Evolutionary conservation across 257 asterid species (phyloP).

Genomic region (Eustoma russellianum): DNA sequence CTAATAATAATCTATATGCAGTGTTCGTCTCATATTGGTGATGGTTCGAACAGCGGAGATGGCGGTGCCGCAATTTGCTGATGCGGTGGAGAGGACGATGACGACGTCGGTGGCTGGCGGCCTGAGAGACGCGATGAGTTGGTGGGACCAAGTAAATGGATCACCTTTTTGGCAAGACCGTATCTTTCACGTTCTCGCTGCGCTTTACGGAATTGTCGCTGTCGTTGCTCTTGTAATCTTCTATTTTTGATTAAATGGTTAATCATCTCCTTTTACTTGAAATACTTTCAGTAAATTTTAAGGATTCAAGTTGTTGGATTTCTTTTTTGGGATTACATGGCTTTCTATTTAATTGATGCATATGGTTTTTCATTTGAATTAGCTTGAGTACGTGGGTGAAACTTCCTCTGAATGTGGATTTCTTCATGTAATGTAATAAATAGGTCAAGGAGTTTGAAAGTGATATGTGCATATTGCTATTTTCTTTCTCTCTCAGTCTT

Average conservation of each 20-base stretch:
- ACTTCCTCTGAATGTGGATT: no score
- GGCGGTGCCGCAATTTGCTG: conserved; percentile 33
- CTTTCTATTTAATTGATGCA: background rate
- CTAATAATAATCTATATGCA: no score
- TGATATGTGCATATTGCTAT: no score
- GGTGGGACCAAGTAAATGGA: conserved; percentile 76
- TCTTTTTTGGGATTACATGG: no score
- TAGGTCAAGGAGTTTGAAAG: no score
- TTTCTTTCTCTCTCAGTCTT: no score
- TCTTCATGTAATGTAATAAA: no score
- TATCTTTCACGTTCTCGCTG: conserved; percentile 57
- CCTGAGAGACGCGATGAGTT: conserved; percentile 53
- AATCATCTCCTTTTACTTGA: background rate
- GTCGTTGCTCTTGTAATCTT: conserved; percentile 62
- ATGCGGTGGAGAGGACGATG: conserved; percentile 2
- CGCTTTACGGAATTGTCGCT: conserved; percentile 67
- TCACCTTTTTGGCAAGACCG: conserved; percentile 80
- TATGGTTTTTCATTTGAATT: background rate
- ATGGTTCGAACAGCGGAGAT: conserved; percentile 34
- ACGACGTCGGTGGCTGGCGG: conserved; percentile 35
- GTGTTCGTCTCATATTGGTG: background rate
- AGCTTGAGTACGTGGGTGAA: no score
- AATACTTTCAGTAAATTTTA: background rate
- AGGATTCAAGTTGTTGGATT: background rate
- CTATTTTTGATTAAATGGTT: background rate